Conservation (phyloP, 164 flowering plant species). For the Berberis thunbergii region DNA sequence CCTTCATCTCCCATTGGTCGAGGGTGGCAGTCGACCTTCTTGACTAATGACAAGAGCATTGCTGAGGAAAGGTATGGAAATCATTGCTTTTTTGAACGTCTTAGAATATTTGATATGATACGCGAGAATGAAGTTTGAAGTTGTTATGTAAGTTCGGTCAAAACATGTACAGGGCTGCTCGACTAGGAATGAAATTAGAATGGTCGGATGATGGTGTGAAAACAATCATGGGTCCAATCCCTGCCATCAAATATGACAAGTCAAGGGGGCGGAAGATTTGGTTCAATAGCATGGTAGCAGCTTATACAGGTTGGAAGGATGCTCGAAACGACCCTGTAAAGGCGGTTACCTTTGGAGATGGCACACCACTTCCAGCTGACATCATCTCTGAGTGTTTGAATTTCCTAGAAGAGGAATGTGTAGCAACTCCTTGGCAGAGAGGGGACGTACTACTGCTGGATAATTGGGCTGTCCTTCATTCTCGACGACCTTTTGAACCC, state of each 20-base stretch:
- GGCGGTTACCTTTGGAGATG: conserved; percentile 84
- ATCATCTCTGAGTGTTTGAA: conserved; percentile 51
- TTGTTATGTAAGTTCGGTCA: not conserved
- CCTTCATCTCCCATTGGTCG: conserved; percentile 89
- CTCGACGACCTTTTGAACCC: conserved; percentile 61
- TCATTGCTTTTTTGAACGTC: not conserved
- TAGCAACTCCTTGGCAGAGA: conserved; percentile 81
- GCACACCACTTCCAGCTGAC: conserved; percentile 62
- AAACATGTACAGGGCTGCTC: conserved; percentile 57
- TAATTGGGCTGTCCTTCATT: conserved; percentile 81
- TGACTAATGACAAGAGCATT: conserved; percentile 55
- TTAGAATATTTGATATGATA: not conserved
- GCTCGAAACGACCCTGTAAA: conserved; percentile 62
- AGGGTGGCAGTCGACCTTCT: conserved; percentile 90
- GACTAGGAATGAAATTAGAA: conserved; percentile 71
- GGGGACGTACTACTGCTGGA: conserved; percentile 75
- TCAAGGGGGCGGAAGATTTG: conserved; percentile 70
- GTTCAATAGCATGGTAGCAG: conserved; percentile 93
- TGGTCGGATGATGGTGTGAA: conserved; percentile 78
- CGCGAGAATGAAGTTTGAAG: not conserved
- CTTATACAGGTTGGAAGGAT: conserved; percentile 82
- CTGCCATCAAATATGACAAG: conserved; percentile 64
- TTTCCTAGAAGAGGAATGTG: conserved; percentile 69
- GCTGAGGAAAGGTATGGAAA: conserved; percentile 79
- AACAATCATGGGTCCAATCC: conserved; percentile 74